These are phyloP conservation scores for Ogataea paraovalis DNA, from an alignment of 805 yeast genomes.

Conservation along the genomic window DNA sequence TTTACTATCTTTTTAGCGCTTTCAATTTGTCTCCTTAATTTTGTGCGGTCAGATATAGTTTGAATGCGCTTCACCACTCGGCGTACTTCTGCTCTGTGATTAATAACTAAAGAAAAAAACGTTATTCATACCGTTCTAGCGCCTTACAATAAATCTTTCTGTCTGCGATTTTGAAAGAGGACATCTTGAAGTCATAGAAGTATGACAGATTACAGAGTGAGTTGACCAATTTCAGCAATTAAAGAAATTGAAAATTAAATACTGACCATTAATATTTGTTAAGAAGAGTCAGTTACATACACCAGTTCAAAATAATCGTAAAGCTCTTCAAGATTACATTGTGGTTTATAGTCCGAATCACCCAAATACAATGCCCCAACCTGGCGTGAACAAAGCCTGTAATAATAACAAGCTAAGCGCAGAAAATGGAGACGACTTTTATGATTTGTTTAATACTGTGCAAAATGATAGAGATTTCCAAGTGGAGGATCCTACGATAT, in stretches of 20 bases:
- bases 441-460: not conserved
- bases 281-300: slow-evolving; percentile 12
- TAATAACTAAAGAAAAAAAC: too few relatives aligned
- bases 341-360: slow-evolving; percentile 19
- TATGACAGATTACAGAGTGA: slow-evolving; percentile 2
- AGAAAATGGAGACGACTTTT: not conserved
- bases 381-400: slow-evolving; percentile 8
- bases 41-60: too few relatives aligned
- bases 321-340: slow-evolving; percentile 16
- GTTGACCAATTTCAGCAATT: not conserved
- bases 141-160: too few relatives aligned
- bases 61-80: too few relatives aligned
- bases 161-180: too few relatives aligned
- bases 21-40: not conserved
- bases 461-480: not conserved
- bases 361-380: slow-evolving; percentile 18
- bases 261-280: not conserved
- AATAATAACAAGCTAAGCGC: not conserved
- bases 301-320: slow-evolving; percentile 17
- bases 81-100: too few relatives aligned
- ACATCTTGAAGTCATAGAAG: not conserved
- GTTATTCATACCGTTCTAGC: too few relatives aligned
- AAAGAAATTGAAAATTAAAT: not conserved
- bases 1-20: not conserved
- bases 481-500: not conserved